These are phyloP conservation scores for Singerocomus inundabilis DNA, from an alignment of 1,284 basidiomycete genomes.

Conservation along the genomic window DNA sequence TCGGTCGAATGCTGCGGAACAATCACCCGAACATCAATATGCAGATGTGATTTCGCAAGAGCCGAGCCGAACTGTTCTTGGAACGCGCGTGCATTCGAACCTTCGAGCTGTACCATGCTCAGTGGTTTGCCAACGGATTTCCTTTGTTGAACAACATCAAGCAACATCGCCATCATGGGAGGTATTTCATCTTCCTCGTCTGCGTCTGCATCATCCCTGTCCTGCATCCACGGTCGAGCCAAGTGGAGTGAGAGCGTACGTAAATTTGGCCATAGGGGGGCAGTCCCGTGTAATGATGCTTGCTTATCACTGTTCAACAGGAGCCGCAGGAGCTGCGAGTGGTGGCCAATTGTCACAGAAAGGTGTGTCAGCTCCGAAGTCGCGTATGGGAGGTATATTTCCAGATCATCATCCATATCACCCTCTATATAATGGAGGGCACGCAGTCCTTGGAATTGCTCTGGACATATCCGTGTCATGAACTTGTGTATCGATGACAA, in stretches of 20 bases:
- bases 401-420: conserved; percentile 35
- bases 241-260: conserved; percentile 29
- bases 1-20: conserved; percentile 20
- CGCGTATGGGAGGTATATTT: conserved; percentile 33
- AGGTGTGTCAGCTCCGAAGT: conserved; percentile 34
- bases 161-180: conserved; percentile 31
- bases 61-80: conserved; percentile 28
- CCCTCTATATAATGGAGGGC: conserved; percentile 37
- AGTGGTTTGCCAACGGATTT: conserved; percentile 32
- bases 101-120: conserved; percentile 27
- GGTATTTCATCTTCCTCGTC: conserved; percentile 34
- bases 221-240: conserved; percentile 30
- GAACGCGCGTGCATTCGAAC: conserved; percentile 22
- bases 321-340: conserved; percentile 35
- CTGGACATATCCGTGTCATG: conserved; percentile 35
- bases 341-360: conserved; percentile 33
- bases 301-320: conserved; percentile 35
- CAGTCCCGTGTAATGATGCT: conserved; percentile 32
- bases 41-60: conserved; percentile 28
- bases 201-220: conserved; percentile 30
- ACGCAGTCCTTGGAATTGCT: conserved; percentile 32
- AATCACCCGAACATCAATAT: conserved; percentile 28
- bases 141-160: conserved; percentile 34
- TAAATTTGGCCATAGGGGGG: conserved; percentile 33
- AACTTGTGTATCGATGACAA: conserved; percentile 38